These are phyloP conservation scores for Camillea tinctor DNA, from an alignment of 2,329 filamentous ascomycete genomes.

Conservation along the genomic window DNA sequence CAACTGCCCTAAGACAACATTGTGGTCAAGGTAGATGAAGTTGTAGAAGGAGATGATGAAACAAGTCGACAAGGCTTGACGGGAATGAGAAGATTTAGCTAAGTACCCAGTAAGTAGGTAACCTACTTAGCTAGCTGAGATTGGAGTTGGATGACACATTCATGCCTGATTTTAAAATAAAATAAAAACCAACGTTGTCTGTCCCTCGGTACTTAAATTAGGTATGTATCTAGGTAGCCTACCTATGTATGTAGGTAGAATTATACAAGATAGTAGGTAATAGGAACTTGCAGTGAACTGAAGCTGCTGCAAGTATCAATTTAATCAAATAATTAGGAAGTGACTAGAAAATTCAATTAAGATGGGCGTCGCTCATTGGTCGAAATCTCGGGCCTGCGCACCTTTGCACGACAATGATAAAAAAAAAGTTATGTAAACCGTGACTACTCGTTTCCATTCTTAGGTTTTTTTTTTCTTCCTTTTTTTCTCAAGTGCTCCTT, in stretches of 20 bases:
- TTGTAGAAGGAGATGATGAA: too few species aligned
- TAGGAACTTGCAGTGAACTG: neutral
- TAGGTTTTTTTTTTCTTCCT: neutral
- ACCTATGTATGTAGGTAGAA: neutral
- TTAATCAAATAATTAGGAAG: neutral
- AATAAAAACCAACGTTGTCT: too few species aligned
- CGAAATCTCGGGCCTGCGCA: neutral
- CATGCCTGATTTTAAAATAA: neutral
- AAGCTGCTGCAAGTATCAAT: neutral
- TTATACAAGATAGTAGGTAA: neutral
- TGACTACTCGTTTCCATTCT: neutral
- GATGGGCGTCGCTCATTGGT: neutral
- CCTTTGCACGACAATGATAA: neutral
- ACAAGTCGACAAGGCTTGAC: neutral
- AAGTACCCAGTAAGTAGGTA: too few species aligned
- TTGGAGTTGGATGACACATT: neutral
- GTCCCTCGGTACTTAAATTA: neutral
- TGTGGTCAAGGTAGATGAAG: neutral
- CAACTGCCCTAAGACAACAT: neutral
- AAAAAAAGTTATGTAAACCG: neutral
- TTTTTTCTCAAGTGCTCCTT: neutral
- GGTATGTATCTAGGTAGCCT: too few species aligned
- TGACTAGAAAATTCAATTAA: neutral
- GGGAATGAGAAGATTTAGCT: neutral
- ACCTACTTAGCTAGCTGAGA: too few species aligned